phyloP scores from a whole-genome alignment of 2,329 filamentous ascomycete species.

The Fusarium brevicatenulatum region DNA sequence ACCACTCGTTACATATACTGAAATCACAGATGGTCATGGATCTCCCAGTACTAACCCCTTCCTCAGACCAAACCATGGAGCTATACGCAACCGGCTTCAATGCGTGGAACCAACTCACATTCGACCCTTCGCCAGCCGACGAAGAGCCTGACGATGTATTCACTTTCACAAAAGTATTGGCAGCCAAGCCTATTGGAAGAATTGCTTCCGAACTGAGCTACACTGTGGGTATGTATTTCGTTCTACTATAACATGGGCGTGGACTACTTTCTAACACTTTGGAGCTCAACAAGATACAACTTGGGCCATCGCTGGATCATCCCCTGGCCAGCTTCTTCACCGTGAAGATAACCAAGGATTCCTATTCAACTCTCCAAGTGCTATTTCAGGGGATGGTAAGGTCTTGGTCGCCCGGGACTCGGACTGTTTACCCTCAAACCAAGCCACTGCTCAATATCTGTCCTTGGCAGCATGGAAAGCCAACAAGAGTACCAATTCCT shows the following conservation, averaged over 20 bases:
- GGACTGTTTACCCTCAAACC: background rate
- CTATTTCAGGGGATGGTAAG: conserved; percentile 32
- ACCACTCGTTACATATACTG: too few species aligned
- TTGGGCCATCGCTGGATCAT: conserved; percentile 36
- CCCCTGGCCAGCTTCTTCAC: background rate
- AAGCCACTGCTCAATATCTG: conserved; percentile 36
- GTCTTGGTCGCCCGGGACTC: background rate
- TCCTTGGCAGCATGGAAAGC: conserved; percentile 35
- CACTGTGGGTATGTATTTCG: conserved; percentile 55
- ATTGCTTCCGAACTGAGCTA: conserved; percentile 54
- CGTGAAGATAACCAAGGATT: background rate
- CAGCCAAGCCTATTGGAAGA: conserved; percentile 48
- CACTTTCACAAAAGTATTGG: conserved; percentile 56
- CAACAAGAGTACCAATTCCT: conserved; percentile 16
- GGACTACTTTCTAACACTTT: background rate
- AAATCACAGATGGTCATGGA: background rate
- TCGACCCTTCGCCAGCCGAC: conserved; percentile 38
- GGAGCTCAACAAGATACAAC: conserved; percentile 36
- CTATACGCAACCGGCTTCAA: conserved; percentile 68
- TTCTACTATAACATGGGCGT: rapidly evolving
- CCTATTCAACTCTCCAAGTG: conserved; percentile 18
- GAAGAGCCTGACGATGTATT: conserved; percentile 58
- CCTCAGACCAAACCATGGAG: conserved; percentile 50
- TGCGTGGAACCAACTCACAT: conserved; percentile 65
- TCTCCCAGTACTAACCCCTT: conserved; percentile 10